Conservation (phyloP, 768 basidiomycete genomes). For the Strobilomyces echinocephalus region DNA sequence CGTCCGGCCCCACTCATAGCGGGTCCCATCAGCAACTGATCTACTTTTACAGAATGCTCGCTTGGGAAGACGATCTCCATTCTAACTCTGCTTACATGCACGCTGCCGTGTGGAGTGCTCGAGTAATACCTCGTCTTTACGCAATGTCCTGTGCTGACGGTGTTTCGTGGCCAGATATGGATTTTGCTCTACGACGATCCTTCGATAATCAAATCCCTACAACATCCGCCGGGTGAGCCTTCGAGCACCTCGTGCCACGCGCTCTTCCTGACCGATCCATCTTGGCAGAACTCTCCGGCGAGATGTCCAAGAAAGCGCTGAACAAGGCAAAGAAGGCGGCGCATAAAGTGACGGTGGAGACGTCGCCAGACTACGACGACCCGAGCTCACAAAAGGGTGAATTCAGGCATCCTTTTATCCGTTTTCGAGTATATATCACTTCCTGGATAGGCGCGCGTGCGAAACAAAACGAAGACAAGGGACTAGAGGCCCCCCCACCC, state of each 20-base stretch:
- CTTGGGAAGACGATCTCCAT: slow-evolving; percentile 77
- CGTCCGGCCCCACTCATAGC: not conserved
- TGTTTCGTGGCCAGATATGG: slow-evolving; percentile 54
- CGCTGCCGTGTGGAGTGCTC: slow-evolving; percentile 65
- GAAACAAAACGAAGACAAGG: slow-evolving; percentile 58
- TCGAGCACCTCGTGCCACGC: slow-evolving; percentile 18
- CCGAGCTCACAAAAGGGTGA: slow-evolving; percentile 57
- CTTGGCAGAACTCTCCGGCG: slow-evolving; percentile 13
- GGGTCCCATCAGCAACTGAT: not conserved
- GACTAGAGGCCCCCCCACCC: slow-evolving; percentile 47
- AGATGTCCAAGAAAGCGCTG: slow-evolving; percentile 68
- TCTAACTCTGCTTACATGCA: slow-evolving; percentile 73
- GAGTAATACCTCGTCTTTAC: slow-evolving; percentile 39
- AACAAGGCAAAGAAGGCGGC: slow-evolving; percentile 85
- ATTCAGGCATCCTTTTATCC: slow-evolving; percentile 14
- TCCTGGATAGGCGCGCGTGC: slow-evolving; percentile 24
- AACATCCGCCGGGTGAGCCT: slow-evolving; percentile 34
- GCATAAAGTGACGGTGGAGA: slow-evolving; percentile 51
- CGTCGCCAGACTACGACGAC: slow-evolving; percentile 34
- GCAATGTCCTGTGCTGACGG: slow-evolving; percentile 10
- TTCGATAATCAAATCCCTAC: slow-evolving; percentile 41
- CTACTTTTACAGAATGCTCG: slow-evolving; percentile 51
- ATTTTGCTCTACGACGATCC: slow-evolving; percentile 69
- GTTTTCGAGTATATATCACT: slow-evolving; percentile 9
- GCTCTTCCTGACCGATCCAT: slow-evolving; percentile 19